phyloP scores from a whole-genome alignment of 1,284 basidiomycete species.

The Gymnopus androsaceus region DNA sequence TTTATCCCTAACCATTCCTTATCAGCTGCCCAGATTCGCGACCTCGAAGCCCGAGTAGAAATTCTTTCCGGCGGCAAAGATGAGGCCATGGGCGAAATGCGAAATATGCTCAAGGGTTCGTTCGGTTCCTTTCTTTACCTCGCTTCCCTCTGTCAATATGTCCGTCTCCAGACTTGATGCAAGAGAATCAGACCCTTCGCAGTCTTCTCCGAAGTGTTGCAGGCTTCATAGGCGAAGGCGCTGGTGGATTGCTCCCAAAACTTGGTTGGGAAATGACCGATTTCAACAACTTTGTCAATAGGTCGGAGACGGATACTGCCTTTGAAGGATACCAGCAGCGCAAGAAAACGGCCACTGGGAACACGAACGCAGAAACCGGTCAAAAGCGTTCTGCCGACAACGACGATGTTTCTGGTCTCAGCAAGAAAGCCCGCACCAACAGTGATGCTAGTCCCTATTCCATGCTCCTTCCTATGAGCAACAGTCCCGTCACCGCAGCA shows the following conservation, averaged over 20 bases:
- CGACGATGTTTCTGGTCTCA: conserved; percentile 38
- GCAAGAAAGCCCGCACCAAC: conserved; percentile 53
- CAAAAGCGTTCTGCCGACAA: conserved; percentile 55
- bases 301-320: conserved; percentile 87
- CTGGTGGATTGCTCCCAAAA: conserved; percentile 74
- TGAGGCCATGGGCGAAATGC: conserved; percentile 81
- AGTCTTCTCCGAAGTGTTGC: conserved; percentile 75
- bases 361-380: conserved; percentile 24
- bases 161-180: conserved; percentile 68
- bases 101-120: conserved; percentile 77
- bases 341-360: conserved; percentile 46
- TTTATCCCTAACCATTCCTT: conserved; percentile 7
- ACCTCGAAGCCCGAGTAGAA: conserved; percentile 89
- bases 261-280: conserved; percentile 77
- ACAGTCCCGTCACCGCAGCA: conserved; percentile 34
- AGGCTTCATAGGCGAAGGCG: conserved; percentile 83
- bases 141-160: conserved; percentile 13
- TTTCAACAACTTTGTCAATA: conserved; percentile 80
- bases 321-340: conserved; percentile 83
- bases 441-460: conserved; percentile 53
- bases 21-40: conserved; percentile 68
- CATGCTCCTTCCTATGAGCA: conserved; percentile 55
- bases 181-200: conserved; percentile 84
- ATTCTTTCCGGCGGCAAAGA: conserved; percentile 88
- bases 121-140: conserved; percentile 20